Base-by-base conservation (phyloP, 768 basidiomycete species). In the Mycena rosella region DNA sequence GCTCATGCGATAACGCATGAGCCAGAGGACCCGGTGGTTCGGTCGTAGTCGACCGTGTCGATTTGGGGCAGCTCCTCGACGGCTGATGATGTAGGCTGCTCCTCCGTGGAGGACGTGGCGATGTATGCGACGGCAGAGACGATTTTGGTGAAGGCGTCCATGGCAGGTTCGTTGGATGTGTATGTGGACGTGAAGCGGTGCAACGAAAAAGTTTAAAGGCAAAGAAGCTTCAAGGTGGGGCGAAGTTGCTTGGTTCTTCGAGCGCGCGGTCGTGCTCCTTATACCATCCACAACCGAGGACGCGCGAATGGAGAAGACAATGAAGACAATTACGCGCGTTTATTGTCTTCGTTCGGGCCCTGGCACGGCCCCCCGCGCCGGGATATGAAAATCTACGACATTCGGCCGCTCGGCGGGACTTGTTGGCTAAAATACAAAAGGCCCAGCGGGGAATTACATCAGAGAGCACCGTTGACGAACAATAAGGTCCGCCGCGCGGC, bases 71-170 rank as follows among this genome's bases (percentile, higher is more conserved):
- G 54, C 1, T 67, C 66, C 54, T 67, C 60, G 48, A 42, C 60
- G 2, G 47, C 55, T 26, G 66, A 48, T 24, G 60, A 61, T 29
- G 40, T 8, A 15, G 60, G 47, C 5, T 24, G 36, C 40, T 24
- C 24, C 18, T 40, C 17, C 34, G 54, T 22, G 8, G 55, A 38
- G 30, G 60, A 62, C 8, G 60, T n/a, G n/a, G n/a, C 27, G 55
- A 67, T 44, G 48, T 62, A 67, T 20, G 48, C 48, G 24, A 67
- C 54, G n/a, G 55, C 47, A 29, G 45, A 42, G 22, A 67, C 20
- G 24, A 67, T 56, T 24, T 60, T 67, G 26, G 60, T 57, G 60
- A 67, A 67, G n/a, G 60, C 60, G 66, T 67, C 66, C 66, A 67
- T 67, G 36, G 32, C n/a, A 54, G 40, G 27, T 56, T 54, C 11